Conservation (phyloP, 306 rosid genomes). For the Adenanthera pavonina region DNA sequence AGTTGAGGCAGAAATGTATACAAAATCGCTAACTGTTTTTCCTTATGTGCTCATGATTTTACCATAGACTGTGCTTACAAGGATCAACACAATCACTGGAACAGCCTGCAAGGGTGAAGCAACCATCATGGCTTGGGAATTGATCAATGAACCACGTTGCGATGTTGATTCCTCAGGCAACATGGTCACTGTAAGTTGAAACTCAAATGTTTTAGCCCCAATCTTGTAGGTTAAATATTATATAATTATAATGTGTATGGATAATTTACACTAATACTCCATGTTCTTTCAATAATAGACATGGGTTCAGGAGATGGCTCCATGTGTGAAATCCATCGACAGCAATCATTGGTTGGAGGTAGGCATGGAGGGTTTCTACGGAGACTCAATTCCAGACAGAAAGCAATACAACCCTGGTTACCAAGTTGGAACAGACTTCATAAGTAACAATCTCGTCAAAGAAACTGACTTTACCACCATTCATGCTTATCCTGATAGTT, state of each 20-base stretch:
- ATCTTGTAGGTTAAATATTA: too few species aligned
- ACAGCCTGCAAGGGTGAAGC: conserved; percentile 52
- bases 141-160: conserved; percentile 66
- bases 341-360: conserved; percentile 54
- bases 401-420: conserved; percentile 24
- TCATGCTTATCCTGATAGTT: conserved; percentile 55
- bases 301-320: conserved; percentile 61
- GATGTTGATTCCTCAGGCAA: conserved; percentile 58
- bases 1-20: too few species aligned
- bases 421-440: conserved; percentile 42
- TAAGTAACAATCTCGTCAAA: conserved; percentile 40
- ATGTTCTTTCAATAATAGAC: conserved; percentile 29
- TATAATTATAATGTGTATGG: too few species aligned
- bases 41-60: too few species aligned
- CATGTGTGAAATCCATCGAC: conserved; percentile 56
- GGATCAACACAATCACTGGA: conserved; percentile 55
- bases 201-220: not conserved
- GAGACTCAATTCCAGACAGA: conserved; percentile 55
- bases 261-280: too few species aligned
- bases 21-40: too few species aligned
- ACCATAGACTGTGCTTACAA: conserved; percentile 53
- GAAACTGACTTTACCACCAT: conserved; percentile 63
- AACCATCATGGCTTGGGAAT: conserved; percentile 48
- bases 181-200: conserved; percentile 40
- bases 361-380: conserved; percentile 80